Percentiles rank a stretch among this genome's conserved stretches.
Conservation (phyloP, 2,329 filamentous ascomycete species). For the Penicillium sp. region DNA sequence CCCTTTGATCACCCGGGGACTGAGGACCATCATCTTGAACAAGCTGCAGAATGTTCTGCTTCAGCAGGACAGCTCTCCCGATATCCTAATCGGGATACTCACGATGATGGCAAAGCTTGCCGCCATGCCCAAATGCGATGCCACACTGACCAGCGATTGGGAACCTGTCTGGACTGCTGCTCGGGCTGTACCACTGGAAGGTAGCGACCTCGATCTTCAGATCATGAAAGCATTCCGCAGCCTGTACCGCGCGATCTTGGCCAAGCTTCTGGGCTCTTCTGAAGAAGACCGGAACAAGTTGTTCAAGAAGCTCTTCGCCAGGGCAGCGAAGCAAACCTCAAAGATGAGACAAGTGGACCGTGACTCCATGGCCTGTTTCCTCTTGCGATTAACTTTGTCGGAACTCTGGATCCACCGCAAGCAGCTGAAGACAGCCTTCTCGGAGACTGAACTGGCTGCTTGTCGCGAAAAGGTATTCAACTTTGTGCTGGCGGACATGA, state of each 20-base stretch:
- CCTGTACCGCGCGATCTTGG: slow-evolving; percentile 34
- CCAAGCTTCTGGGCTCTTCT: slow-evolving; percentile 34
- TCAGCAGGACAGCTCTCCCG: slow-evolving; percentile 25
- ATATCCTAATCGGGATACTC: slow-evolving; percentile 33
- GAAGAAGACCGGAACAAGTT: slow-evolving; percentile 34
- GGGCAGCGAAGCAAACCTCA: slow-evolving; percentile 29
- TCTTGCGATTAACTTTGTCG: slow-evolving; percentile 35
- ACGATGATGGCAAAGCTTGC: slow-evolving; percentile 41
- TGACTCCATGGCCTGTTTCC: slow-evolving; percentile 37
- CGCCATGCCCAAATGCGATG: slow-evolving; percentile 40
- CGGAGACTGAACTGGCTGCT: slow-evolving; percentile 29
- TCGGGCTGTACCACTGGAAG: slow-evolving; percentile 32
- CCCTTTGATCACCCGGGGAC: slow-evolving; percentile 37
- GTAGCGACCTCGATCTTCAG: slow-evolving; percentile 33
- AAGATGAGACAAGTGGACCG: slow-evolving; percentile 33
- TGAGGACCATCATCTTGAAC: slow-evolving; percentile 35
- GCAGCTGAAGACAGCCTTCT: slow-evolving; percentile 29
- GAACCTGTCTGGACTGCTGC: slow-evolving; percentile 38
- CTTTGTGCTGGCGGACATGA: slow-evolving; percentile 34
- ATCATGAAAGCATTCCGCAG: slow-evolving; percentile 39
- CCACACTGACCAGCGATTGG: slow-evolving; percentile 35
- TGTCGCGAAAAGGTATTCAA: slow-evolving; percentile 37
- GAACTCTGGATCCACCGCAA: slow-evolving; percentile 34
- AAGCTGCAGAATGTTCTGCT: slow-evolving; percentile 33
- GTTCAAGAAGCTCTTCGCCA: slow-evolving; percentile 36